Base-by-base conservation (phyloP, 2,329 filamentous ascomycete species). In the Ophiocordyceps camponoti-rufipedis region DNA sequence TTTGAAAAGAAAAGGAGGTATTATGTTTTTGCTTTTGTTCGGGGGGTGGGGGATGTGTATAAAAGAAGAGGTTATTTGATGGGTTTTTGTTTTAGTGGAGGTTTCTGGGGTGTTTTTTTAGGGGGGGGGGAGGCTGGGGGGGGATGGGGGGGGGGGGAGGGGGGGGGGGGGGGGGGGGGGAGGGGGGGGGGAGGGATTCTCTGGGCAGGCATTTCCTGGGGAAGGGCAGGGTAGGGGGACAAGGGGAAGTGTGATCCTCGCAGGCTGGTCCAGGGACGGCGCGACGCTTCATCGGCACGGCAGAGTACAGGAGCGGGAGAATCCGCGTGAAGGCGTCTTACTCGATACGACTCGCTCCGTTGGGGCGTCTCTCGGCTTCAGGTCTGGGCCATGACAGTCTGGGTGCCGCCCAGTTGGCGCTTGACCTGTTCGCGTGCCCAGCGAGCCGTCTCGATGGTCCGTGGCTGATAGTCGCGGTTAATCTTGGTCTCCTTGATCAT, bases 371-470 rank as follows among this genome's bases (percentile, higher is more conserved):
- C 10, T 39, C 14, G 12, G 12, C 39, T 47, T 60, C 54, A 72
- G 51, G 65, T 65, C 54, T 72, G 66, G 46, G 67, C 61, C 70
- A 77, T 75, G 54, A 72, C 66, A 45, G 54, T 49, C 61, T 67
- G 54, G 58, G 60, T 44, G 51, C 74, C 74, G 48, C 74, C 72
- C 45, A 80, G 66, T 65, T 98, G 91, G 56, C 86, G 83, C 74
- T 95, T 96, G 62, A 96, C 88, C 62, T 95, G 87, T 66, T 96
- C 91, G 49, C 89, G 82, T 51, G 91, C 88, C 91, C 91, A 98
- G 56, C 89, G 83, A 59, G 91, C 91, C 42, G 91, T 96, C 53
- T 95, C 86, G 52, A 91, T 81, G 4, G 91, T 98, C 51, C 88
- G 83, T 28, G 75, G 58, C 54, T 80, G 74, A 68, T 85, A 95